Evolutionary conservation across 176 grass and related monocot species (phyloP).

Genomic region (Pharus latifolius): DNA sequence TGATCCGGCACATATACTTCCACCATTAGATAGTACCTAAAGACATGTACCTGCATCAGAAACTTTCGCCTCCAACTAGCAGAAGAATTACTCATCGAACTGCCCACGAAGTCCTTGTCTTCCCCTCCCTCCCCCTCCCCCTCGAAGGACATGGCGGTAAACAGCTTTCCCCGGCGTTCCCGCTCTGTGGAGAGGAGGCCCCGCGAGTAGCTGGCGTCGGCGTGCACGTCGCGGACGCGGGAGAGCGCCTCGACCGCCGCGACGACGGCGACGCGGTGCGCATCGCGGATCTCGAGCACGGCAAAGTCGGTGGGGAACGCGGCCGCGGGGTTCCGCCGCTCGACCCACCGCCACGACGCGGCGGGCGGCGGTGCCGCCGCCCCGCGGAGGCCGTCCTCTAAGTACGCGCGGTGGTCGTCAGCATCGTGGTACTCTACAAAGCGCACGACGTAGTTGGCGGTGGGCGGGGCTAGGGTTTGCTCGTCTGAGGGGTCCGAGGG

Average conservation of each 20-base stretch:
- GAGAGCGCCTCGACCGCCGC: constrained; percentile 34
- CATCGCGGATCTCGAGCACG: constrained; percentile 53
- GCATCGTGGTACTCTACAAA: constrained; percentile 56
- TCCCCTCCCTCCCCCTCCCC: constrained; percentile 24
- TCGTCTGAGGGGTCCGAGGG: neutral
- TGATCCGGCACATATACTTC: neutral
- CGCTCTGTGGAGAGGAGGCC: constrained; percentile 38
- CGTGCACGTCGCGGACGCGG: constrained; percentile 63
- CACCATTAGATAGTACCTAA: neutral
- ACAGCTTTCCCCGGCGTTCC: constrained; percentile 46
- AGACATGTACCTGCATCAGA: constrained; percentile 39
- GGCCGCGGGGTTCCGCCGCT: constrained; percentile 62
- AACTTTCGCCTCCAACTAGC: constrained; percentile 58
- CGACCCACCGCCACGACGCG: constrained; percentile 67
- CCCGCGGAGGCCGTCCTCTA: constrained; percentile 31
- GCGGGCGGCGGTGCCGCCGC: neutral
- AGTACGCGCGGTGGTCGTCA: constrained; percentile 53
- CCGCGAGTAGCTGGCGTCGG: constrained; percentile 53
- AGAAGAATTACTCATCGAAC: constrained; percentile 23
- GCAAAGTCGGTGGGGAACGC: constrained; percentile 84
- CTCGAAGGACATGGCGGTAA: constrained; percentile 85
- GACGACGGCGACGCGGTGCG: constrained; percentile 23
- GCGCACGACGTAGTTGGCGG: constrained; percentile 61
- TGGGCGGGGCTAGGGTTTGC: neutral
- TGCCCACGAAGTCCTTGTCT: neutral